Base-by-base conservation (phyloP, 257 asterid genomes). In the Solanum medicagineum region DNA sequence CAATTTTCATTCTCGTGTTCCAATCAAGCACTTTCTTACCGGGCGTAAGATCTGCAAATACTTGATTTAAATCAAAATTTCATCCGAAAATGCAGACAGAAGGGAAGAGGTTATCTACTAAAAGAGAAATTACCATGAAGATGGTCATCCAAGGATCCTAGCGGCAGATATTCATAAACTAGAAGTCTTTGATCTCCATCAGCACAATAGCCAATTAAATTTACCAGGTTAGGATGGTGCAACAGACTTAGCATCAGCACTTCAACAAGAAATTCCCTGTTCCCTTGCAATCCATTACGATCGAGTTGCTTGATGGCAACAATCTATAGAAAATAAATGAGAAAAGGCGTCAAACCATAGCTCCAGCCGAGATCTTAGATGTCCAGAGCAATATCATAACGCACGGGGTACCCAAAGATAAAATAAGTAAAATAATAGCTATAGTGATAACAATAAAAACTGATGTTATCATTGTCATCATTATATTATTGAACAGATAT, bases 291-390 rank as follows among this genome's bases (percentile, higher is more conserved):
- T 36, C 42, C 42, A 86, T 93, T 92, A 57, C 94, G 91, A 90
- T 96, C 96, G 8, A 96, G 97, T 87, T 96, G 99, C 95, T 96
- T 96, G 92, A 96, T 91, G n/a, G 98, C 98, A 80, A 96, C 98
- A 85, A 89, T 86, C 99, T 96, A 82, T 51, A 82, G 81, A 26
- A 75, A 42, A 15, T 36, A 69, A 69, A 69, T 69, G 26, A 36
- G 22, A 17, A 10, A 69, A 17, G 24, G 26, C 36, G 53, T 36
- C 53, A 40, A 36, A 36, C 51, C 24, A 15, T 36, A 36, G 51
- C 51, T 68, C 77, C 51, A 69, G 77, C 51, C 22, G 15, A 36
- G 40, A 36, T 8, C 77, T 69, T 69, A 69, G 2, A 36, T 69
- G 24, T 16, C 77, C 22, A 8, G 16, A 68, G 51, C 13, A 68